Evolutionary conservation across 768 basidiomycete species (phyloP), one percentile per base, ranked within the genome.

Genomic region (Dentipellis sp.): DNA sequence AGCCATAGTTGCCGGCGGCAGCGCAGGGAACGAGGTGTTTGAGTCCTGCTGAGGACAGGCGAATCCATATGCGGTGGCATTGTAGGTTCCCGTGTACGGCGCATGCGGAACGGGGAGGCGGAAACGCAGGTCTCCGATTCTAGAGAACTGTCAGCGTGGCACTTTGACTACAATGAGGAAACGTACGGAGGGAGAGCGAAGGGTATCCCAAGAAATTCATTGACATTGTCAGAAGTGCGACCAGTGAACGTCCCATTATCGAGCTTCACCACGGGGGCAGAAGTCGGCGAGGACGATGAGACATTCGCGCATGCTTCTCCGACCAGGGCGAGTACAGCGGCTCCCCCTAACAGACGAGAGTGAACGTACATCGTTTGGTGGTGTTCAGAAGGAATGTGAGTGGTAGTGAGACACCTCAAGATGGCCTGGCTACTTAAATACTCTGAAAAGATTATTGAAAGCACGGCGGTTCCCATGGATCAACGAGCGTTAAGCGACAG

Each of bases 41-140:
- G 52, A 53, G 1, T 17, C 22, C 29, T 67, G 63, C 50, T 67
- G 66, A 16, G 66, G 61, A 47, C 66, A 67, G 10, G 59, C 40
- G 2, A 46, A 23, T 1, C 64, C 64, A 54, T 61, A 65, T 0
- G 50, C 29, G 22, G 51, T 59, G 35, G 62, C 59, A 34, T 65
- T 54, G 17, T 49, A 17, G 4, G 22, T 42, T 17, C 62, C 64
- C 3, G 36, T 55, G 39, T 63, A 61, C 11, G 53, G 51, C 11
- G 45, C 37, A 11, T 50, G 50, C n/a, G 58, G 19, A 14, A 38
- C 38, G 10, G 62, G 62, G 6, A 59, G 58, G 22, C 57, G 51
- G 14, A 62, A 63, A n/a, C 62, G 61, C 36, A 60, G 56, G 37
- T 48, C 21, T 5, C 58, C 57, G 16, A 53, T 19, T 7, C 52